A percentile compares a stretch with the other conserved stretches of the same genome.
phyloP scores from a whole-genome alignment of 768 basidiomycete species.

The Xanthoconium purpureum region DNA sequence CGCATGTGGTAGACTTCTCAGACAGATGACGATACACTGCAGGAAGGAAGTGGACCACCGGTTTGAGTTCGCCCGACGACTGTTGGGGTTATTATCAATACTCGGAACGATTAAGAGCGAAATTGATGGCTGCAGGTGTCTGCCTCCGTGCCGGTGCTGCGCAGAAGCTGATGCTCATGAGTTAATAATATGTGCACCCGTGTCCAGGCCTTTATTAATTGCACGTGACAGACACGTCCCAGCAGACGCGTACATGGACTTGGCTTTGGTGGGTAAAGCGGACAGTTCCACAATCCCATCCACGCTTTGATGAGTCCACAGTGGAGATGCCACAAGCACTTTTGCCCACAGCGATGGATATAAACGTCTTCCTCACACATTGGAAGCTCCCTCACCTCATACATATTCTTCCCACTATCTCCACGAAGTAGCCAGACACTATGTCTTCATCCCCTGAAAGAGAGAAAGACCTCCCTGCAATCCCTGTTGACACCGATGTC shows the following conservation, averaged over 20 bases:
- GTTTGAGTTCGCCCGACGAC: no score
- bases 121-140: not conserved
- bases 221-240: constrained; percentile 17
- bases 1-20: not conserved
- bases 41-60: no score
- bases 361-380: not conserved
- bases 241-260: not conserved
- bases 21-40: not conserved
- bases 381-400: not conserved
- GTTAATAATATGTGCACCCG: not conserved
- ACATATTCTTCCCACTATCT: not conserved
- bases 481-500: constrained; percentile 13
- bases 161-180: not conserved
- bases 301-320: constrained; percentile 15
- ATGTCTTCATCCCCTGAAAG: constrained; percentile 9
- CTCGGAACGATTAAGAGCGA: no score
- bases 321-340: not conserved
- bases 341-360: constrained; percentile 5
- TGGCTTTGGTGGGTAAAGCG: constrained; percentile 3
- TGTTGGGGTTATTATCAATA: no score
- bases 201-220: not conserved
- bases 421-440: not conserved
- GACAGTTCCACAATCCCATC: not conserved
- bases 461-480: constrained; percentile 23
- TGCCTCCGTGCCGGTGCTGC: not conserved